Evolutionary conservation across 164 flowering plant genomes (phyloP).

Genomic region (Litsea cubeba): DNA sequence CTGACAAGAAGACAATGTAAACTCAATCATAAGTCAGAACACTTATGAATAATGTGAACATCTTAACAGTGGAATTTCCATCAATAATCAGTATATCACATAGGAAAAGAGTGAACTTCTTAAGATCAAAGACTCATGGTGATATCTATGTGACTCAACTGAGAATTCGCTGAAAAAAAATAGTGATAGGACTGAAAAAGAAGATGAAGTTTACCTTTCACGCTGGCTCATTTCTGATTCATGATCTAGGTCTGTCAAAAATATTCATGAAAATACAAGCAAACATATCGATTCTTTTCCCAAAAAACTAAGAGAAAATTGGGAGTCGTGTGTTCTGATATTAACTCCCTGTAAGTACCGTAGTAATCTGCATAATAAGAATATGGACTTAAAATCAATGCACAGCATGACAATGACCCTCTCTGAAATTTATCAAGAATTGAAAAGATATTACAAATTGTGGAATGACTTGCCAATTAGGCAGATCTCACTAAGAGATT

Average conservation of each 20-base stretch:
- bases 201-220: constrained; percentile 12
- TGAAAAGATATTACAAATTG: neutral
- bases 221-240: constrained; percentile 8
- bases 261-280: neutral
- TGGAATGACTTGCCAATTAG: neutral
- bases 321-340: neutral
- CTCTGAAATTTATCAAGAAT: too few species aligned
- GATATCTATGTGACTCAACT: neutral
- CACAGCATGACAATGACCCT: neutral
- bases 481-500: neutral
- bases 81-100: neutral
- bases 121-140: neutral
- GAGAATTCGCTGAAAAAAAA: neutral
- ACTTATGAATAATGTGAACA: too few species aligned
- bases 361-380: neutral
- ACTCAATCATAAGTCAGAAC: neutral
- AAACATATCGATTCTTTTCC: neutral
- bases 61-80: neutral
- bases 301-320: neutral
- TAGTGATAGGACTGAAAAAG: neutral
- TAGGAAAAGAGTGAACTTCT: neutral
- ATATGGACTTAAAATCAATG: neutral
- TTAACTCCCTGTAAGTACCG: constrained; percentile 2
- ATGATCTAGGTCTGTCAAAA: constrained; percentile 1
- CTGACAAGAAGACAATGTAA: constrained; percentile 11